Percentiles rank a stretch among this genome's conserved stretches.
These are phyloP conservation scores for Pythium aphanidermatum DNA, from an alignment of 352 stramenopile genomes.

Conservation along the genomic window DNA sequence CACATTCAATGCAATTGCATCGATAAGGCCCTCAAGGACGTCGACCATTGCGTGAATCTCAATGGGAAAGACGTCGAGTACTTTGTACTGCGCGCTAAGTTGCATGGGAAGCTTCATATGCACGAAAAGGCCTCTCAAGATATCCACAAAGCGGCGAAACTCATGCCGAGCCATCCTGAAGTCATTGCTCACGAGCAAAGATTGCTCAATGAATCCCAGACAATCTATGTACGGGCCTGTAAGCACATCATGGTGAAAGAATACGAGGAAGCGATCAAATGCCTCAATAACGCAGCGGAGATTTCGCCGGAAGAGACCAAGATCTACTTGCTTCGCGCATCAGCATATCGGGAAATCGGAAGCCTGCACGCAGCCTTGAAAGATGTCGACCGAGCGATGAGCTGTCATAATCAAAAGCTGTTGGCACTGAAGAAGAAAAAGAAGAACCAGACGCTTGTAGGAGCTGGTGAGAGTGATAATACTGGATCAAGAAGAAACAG, in stretches of 20 bases:
- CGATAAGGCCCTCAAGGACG: conserved; percentile 72
- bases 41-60: conserved; percentile 77
- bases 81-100: conserved; percentile 73
- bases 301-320: conserved; percentile 63
- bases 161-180: conserved; percentile 61
- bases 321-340: conserved; percentile 63
- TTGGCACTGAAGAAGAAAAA: conserved; percentile 8
- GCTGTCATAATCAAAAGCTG: conserved; percentile 32
- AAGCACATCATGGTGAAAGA: conserved; percentile 42
- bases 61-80: conserved; percentile 75
- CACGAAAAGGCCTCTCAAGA: conserved; percentile 67
- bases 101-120: conserved; percentile 74
- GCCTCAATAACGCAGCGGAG: conserved; percentile 56
- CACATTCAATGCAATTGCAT: conserved; percentile 51
- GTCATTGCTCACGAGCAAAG: conserved; percentile 65
- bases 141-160: conserved; percentile 47
- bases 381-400: conserved; percentile 57
- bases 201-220: conserved; percentile 57
- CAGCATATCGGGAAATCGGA: conserved; percentile 52
- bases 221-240: conserved; percentile 64
- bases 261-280: conserved; percentile 52
- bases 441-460: too few species aligned
- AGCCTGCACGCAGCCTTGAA: conserved; percentile 51
- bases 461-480: too few species aligned
- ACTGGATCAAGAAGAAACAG: conserved; percentile 9